Evolutionary conservation across 2,329 filamentous ascomycete genomes (phyloP).

Genomic region (Dactylonectria estremocensis): DNA sequence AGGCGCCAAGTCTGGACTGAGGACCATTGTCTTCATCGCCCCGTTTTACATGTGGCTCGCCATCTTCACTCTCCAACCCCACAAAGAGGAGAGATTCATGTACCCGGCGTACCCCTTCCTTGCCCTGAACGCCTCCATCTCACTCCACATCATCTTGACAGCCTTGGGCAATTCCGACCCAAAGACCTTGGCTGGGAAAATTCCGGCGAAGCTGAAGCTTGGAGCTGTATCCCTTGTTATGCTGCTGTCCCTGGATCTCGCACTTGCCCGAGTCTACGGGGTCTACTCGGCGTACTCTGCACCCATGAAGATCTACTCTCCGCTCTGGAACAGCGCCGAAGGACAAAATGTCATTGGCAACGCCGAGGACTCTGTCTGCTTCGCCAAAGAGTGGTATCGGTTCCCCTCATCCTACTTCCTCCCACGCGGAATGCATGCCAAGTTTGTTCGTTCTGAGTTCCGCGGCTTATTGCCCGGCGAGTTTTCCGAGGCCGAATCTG

Average conservation of each 20-base stretch:
- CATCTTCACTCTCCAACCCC: slow-evolving; percentile 92
- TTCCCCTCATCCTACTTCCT: slow-evolving; percentile 96
- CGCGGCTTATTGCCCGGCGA: slow-evolving; percentile 90
- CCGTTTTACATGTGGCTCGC: slow-evolving; percentile 96
- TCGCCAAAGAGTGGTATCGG: slow-evolving; percentile 98
- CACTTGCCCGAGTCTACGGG: slow-evolving; percentile 81
- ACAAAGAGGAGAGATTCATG: slow-evolving; percentile 99
- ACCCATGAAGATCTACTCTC: slow-evolving; percentile 79
- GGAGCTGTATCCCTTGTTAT: slow-evolving; percentile 72
- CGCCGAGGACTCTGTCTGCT: slow-evolving; percentile 81
- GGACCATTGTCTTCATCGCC: slow-evolving; percentile 82
- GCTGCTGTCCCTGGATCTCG: slow-evolving; percentile 75
- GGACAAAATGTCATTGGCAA: slow-evolving; percentile 66
- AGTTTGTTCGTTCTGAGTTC: slow-evolving; percentile 94
- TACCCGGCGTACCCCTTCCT: slow-evolving; percentile 95
- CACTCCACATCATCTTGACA: slow-evolving; percentile 84
- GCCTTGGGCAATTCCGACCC: slow-evolving; percentile 81
- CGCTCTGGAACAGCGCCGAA: slow-evolving; percentile 71
- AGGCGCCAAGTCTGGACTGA: slow-evolving; percentile 78
- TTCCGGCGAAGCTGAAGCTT: slow-evolving; percentile 84
- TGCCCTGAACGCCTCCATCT: slow-evolving; percentile 88
- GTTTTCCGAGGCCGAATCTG: slow-evolving; percentile 81
- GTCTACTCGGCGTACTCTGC: slow-evolving; percentile 87
- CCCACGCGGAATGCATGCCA: slow-evolving; percentile 85
- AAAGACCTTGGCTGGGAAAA: slow-evolving; percentile 76